phyloP scores from a whole-genome alignment of 805 yeast genomes.

The Maudiozyma serrabonitensis region DNA sequence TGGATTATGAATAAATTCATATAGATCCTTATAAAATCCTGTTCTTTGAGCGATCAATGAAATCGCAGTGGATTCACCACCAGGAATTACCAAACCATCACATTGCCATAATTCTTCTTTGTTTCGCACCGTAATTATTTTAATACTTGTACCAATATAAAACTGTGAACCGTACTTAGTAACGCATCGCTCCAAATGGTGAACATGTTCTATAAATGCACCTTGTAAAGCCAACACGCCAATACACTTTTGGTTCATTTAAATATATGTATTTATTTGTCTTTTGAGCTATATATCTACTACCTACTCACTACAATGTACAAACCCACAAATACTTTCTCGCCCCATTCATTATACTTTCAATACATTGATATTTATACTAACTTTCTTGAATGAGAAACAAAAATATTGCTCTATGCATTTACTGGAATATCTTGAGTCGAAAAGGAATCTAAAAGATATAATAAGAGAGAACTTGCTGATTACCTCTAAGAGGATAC shows the following conservation, averaged over 20 bases:
- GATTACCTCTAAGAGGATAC: too few species aligned
- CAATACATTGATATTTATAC: too few species aligned
- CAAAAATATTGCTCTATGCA: too few species aligned
- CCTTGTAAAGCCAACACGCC: constrained; percentile 79
- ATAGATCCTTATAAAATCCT: constrained; percentile 45
- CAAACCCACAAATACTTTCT: neutral
- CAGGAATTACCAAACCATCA: constrained; percentile 57
- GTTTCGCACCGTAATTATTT: constrained; percentile 42
- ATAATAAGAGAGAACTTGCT: too few species aligned
- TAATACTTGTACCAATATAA: constrained; percentile 15
- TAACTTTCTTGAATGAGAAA: too few species aligned
- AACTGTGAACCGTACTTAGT: constrained; percentile 16
- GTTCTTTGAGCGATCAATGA: constrained; percentile 62
- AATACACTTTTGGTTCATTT: constrained; percentile 18
- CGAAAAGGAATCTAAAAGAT: too few species aligned
- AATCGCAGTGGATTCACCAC: constrained; percentile 62
- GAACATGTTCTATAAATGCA: constrained; percentile 61
- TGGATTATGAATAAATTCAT: constrained; percentile 33
- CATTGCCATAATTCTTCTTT: constrained; percentile 40
- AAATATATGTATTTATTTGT: neutral
- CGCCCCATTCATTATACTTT: too few species aligned
- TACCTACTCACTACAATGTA: neutral
- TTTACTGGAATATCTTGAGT: too few species aligned
- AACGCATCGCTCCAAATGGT: constrained; percentile 35
- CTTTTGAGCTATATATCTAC: neutral